Conservation (phyloP, 441 rosid genomes). For the Kokia cookei region DNA sequence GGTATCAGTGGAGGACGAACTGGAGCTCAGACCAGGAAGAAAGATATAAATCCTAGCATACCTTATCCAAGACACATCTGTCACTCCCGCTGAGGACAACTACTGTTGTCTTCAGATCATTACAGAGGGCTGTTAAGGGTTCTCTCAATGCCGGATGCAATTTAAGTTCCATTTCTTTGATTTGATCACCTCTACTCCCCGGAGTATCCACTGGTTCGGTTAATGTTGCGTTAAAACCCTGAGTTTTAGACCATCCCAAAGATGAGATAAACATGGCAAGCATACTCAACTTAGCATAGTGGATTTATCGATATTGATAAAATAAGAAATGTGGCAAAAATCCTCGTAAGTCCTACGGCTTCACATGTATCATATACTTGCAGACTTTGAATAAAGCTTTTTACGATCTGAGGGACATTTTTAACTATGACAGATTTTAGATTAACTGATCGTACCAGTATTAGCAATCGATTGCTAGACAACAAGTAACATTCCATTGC, state of each 20-base stretch:
- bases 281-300: neutral
- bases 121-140: constrained; percentile 58
- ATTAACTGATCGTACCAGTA: constrained; percentile 54
- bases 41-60: constrained; percentile 16
- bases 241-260: constrained; percentile 8
- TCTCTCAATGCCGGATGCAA: constrained; percentile 79
- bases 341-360: neutral
- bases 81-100: constrained; percentile 88
- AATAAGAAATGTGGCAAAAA: neutral
- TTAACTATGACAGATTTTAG: neutral
- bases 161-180: constrained; percentile 92
- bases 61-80: constrained; percentile 65
- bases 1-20: constrained; percentile 2
- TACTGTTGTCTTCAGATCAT: constrained; percentile 64
- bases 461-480: constrained; percentile 80
- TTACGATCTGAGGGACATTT: neutral
- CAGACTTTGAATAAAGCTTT: neutral
- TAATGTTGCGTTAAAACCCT: constrained; percentile 97
- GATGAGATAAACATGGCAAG: neutral
- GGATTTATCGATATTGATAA: neutral
- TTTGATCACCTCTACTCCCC: constrained; percentile 90
- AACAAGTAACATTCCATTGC: constrained; percentile 59
- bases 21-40: constrained; percentile 2
- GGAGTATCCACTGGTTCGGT: constrained; percentile 85
- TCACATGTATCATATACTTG: neutral